A percentile compares a stretch with the other conserved stretches of the same genome.
These are phyloP conservation scores for Brassica incana DNA, from an alignment of 345 rosid genomes.

Conservation along the genomic window DNA sequence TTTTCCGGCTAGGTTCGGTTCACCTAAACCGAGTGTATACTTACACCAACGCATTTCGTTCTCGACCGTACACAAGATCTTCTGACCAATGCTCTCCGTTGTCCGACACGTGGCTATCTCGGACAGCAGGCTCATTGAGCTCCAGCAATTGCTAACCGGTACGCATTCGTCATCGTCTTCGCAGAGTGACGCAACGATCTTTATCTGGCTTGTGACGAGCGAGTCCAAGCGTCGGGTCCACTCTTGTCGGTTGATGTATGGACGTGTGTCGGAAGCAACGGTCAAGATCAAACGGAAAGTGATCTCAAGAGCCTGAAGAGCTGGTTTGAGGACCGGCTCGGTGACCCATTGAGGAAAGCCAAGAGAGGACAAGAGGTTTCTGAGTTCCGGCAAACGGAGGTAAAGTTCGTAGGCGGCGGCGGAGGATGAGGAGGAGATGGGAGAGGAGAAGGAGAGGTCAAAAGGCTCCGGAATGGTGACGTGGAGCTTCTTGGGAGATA, in stretches of 20 bases:
- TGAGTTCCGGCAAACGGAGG: constrained; percentile 71
- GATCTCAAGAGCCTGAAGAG: constrained; percentile 80
- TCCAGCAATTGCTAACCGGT: constrained; percentile 53
- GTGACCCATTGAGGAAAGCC: constrained; percentile 65
- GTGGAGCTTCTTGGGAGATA: constrained; percentile 52
- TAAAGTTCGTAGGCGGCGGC: constrained; percentile 77
- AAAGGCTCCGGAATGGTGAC: constrained; percentile 44
- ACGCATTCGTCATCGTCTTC: constrained; percentile 48
- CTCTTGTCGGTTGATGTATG: constrained; percentile 66
- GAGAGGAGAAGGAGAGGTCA: constrained; percentile 39
- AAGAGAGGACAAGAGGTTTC: constrained; percentile 46
- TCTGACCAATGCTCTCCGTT: constrained; percentile 64
- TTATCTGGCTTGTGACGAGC: constrained; percentile 64
- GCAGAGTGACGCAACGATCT: constrained; percentile 56
- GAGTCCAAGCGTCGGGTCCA: constrained; percentile 77
- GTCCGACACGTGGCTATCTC: constrained; percentile 68
- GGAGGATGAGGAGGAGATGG: constrained; percentile 41
- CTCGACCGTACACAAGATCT: constrained; percentile 65
- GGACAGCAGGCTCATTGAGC: constrained; percentile 74
- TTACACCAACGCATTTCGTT: constrained; percentile 77
- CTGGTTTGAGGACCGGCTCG: constrained; percentile 66
- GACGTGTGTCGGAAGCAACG: constrained; percentile 68
- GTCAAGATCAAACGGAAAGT: constrained; percentile 79
- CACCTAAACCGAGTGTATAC: constrained; percentile 82
- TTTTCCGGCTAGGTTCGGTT: constrained; percentile 74